Evolutionary conservation across 352 stramenopile species (phyloP).

Genomic region (Pythium sp.): DNA sequence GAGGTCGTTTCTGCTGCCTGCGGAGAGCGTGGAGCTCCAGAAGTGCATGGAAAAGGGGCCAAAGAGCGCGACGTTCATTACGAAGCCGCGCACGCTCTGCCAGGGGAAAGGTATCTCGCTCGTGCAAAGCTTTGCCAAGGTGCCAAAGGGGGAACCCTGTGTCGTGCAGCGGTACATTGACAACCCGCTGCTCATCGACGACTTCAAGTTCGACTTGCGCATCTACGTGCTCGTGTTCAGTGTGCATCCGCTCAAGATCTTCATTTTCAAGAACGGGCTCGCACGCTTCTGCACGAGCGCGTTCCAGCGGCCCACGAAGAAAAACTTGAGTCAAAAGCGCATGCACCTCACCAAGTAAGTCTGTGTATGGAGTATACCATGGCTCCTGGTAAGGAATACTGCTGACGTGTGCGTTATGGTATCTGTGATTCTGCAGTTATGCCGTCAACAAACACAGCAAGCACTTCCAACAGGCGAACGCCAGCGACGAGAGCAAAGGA

Average conservation of each 20-base stretch:
- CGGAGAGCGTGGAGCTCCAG: constrained; percentile 34
- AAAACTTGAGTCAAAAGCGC: constrained; percentile 38
- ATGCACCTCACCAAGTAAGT: constrained; percentile 51
- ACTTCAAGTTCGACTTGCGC: constrained; percentile 93
- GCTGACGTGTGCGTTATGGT: not conserved
- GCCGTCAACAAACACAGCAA: constrained; percentile 48
- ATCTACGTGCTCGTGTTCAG: constrained; percentile 78
- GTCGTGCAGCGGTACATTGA: constrained; percentile 83
- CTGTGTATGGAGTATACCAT: not conserved
- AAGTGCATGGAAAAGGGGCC: constrained; percentile 29
- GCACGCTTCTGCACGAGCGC: constrained; percentile 72
- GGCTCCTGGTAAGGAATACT: not conserved
- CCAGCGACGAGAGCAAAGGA: constrained; percentile 20
- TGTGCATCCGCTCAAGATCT: constrained; percentile 69
- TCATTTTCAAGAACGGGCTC: constrained; percentile 86
- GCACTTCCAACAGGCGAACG: constrained; percentile 28
- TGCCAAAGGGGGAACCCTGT: constrained; percentile 31
- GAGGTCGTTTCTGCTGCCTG: constrained; percentile 36
- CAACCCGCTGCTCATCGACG: constrained; percentile 90
- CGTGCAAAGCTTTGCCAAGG: constrained; percentile 33
- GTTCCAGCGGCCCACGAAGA: constrained; percentile 34
- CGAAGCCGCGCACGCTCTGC: constrained; percentile 38
- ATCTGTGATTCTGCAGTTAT: constrained; percentile 23
- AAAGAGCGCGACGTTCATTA: constrained; percentile 41
- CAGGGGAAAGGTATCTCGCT: constrained; percentile 46